Evolutionary conservation across 257 asterid genomes (phyloP).

Genomic region (Misopates orontium): DNA sequence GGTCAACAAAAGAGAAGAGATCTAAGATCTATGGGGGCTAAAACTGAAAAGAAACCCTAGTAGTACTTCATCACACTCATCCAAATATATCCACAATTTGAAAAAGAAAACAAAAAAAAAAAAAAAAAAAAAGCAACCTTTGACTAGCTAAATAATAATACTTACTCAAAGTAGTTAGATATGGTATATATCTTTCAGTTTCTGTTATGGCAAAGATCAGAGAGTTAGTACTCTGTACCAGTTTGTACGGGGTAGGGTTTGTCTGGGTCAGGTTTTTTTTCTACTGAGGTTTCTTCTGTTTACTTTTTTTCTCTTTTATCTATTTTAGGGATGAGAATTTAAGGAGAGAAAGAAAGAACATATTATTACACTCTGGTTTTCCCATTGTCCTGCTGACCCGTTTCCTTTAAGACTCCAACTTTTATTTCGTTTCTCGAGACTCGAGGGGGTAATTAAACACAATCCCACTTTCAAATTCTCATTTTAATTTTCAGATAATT

Average conservation of each 20-base stretch:
- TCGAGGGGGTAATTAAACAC: not conserved
- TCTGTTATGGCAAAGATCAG: constrained; percentile 1
- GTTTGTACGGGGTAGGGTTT: constrained; percentile 12
- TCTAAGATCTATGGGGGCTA: constrained; percentile 23
- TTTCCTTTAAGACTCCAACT: not conserved
- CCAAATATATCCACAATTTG: not conserved
- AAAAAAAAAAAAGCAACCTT: no score
- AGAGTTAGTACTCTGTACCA: not conserved
- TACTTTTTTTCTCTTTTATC: not conserved
- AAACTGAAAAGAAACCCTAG: not conserved
- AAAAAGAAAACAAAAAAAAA: not conserved
- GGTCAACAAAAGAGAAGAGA: not conserved
- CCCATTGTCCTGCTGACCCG: not conserved
- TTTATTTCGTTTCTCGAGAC: constrained; percentile 9
- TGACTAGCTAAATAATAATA: no score
- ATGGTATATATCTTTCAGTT: not conserved
- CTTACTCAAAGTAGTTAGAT: not conserved
- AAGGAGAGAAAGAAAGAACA: not conserved
- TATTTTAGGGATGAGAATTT: not conserved
- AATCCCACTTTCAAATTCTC: no score
- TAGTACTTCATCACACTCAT: no score
- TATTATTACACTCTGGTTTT: not conserved
- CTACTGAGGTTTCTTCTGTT: constrained; percentile 7
- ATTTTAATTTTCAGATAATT: no score
- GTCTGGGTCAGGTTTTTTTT: constrained; percentile 7